Percentiles rank a stretch among this genome's conserved stretches.
Evolutionary conservation across 805 yeast species (phyloP).

Genomic region (Candida insectalens): DNA sequence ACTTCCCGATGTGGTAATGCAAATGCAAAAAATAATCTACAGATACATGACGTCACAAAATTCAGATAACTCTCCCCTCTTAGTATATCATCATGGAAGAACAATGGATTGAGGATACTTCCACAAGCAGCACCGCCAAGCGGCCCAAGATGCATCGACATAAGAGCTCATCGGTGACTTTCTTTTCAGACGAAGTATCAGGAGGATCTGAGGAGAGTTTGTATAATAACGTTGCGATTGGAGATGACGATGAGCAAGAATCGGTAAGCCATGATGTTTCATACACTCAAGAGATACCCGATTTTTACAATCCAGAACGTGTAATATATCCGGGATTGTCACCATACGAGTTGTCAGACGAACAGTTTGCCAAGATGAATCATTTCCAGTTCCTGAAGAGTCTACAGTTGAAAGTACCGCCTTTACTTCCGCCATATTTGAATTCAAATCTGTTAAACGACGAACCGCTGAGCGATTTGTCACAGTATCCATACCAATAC

Average conservation of each 20-base stretch:
- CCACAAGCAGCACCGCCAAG: too few relatives aligned
- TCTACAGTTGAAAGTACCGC: constrained; percentile 24
- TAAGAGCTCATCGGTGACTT: constrained; percentile 15
- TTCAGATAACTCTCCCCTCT: too few relatives aligned
- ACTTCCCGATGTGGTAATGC: too few relatives aligned
- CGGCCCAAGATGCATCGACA: too few relatives aligned
- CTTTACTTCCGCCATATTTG: constrained; percentile 28
- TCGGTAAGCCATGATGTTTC: constrained; percentile 4
- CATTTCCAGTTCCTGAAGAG: constrained; percentile 24
- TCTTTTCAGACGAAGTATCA: constrained; percentile 19
- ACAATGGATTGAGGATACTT: too few relatives aligned
- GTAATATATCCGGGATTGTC: constrained; percentile 23
- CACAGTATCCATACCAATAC: constrained; percentile 22
- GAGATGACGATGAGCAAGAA: constrained; percentile 5
- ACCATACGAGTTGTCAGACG: constrained; percentile 25
- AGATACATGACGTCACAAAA: too few relatives aligned
- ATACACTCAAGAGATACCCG: constrained; percentile 24
- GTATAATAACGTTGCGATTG: constrained; percentile 16
- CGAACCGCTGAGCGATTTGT: constrained; percentile 20
- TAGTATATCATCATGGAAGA: too few relatives aligned
- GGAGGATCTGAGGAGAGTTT: constrained; percentile 13
- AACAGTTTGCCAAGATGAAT: constrained; percentile 23
- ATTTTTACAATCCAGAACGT: constrained; percentile 21
- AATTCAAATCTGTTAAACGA: constrained; percentile 29
- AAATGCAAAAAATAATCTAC: too few relatives aligned